These are phyloP conservation scores for Penicillium sp. DNA, from an alignment of 2,329 filamentous ascomycete genomes.

Conservation along the genomic window DNA sequence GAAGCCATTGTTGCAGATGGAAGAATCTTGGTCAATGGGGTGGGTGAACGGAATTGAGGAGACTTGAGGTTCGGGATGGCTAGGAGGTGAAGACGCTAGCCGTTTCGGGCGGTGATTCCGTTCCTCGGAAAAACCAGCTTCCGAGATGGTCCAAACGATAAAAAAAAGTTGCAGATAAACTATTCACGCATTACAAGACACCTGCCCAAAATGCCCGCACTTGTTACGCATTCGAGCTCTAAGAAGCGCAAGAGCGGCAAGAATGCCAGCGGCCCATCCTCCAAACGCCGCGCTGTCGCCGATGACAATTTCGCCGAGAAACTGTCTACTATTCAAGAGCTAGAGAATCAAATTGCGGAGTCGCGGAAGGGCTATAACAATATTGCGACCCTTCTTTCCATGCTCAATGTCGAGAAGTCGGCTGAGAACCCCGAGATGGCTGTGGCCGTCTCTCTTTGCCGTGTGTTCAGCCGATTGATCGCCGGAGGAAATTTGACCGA, in stretches of 20 bases:
- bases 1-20: constrained; percentile 84
- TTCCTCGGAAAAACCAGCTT: constrained; percentile 31
- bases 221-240: constrained; percentile 23
- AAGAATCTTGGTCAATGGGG: constrained; percentile 48
- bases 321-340: constrained; percentile 65
- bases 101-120: constrained; percentile 23
- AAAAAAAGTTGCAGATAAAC: constrained; percentile 19
- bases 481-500: constrained; percentile 68
- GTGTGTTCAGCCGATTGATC: constrained; percentile 79
- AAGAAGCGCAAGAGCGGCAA: constrained; percentile 43
- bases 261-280: constrained; percentile 36
- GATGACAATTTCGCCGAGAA: constrained; percentile 51
- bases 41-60: constrained; percentile 40
- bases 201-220: constrained; percentile 27
- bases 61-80: constrained; percentile 39
- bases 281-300: constrained; percentile 45
- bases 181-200: constrained; percentile 11
- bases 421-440: constrained; percentile 59
- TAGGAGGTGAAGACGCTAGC: constrained; percentile 39
- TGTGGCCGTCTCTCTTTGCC: constrained; percentile 76
- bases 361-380: constrained; percentile 92
- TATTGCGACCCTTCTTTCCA: constrained; percentile 68
- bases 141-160: constrained; percentile 30
- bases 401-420: constrained; percentile 51
- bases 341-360: constrained; percentile 79